phyloP scores from a whole-genome alignment of 2,329 filamentous ascomycete species.

The Cercospora beticola region DNA sequence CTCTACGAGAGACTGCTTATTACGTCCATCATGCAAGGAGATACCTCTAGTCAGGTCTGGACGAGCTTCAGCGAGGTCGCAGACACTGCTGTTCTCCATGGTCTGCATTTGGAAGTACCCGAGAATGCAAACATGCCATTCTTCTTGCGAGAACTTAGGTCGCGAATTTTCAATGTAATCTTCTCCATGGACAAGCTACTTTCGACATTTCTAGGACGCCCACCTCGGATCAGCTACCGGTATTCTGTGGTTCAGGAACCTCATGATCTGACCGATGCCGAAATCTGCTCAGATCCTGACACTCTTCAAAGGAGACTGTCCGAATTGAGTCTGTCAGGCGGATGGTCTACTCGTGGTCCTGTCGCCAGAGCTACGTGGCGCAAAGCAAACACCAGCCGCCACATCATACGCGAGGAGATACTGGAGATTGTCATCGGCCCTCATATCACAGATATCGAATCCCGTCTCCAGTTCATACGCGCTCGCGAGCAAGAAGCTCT shows the following conservation, averaged over 20 bases:
- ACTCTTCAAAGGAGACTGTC: slow-evolving; percentile 14
- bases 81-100: slow-evolving; percentile 27
- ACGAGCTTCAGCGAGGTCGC: slow-evolving; percentile 27
- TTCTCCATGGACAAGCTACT: slow-evolving; percentile 31
- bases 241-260: slow-evolving; percentile 18
- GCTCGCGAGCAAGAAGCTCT: slow-evolving; percentile 16
- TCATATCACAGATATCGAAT: slow-evolving; percentile 12
- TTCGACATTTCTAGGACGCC: slow-evolving; percentile 29
- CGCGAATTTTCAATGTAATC: slow-evolving; percentile 26
- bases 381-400: slow-evolving; percentile 12
- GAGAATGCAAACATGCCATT: slow-evolving; percentile 26
- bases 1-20: slow-evolving; percentile 25
- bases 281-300: slow-evolving; percentile 15
- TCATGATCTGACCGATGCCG: slow-evolving; percentile 21
- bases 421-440: slow-evolving; percentile 24
- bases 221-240: slow-evolving; percentile 25
- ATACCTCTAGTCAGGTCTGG: slow-evolving; percentile 28
- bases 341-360: slow-evolving; percentile 11
- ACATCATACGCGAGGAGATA: slow-evolving; percentile 22
- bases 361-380: slow-evolving; percentile 22
- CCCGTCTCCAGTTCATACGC: slow-evolving; percentile 20
- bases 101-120: slow-evolving; percentile 27
- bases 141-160: slow-evolving; percentile 26
- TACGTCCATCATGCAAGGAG: slow-evolving; percentile 26
- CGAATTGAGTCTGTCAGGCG: slow-evolving; percentile 11